Evolutionary conservation across 192 early-diverging fungal genomes (phyloP), one percentile per base, ranked within the genome.

Genomic region (Entophlyctis helioformis): DNA sequence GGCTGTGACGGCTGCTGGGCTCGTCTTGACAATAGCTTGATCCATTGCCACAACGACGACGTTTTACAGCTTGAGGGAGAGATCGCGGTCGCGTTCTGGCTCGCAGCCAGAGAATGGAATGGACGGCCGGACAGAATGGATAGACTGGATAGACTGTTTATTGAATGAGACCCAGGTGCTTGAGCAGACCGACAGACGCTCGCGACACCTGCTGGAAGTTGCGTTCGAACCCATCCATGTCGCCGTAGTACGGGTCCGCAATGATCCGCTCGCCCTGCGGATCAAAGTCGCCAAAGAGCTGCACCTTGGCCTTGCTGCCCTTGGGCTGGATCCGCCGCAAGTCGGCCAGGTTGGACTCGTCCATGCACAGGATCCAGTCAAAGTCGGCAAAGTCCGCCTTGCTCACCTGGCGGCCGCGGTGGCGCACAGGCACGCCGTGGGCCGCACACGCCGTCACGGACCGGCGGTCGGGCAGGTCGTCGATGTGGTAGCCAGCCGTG

Each of bases 301-400:
- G 61, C 1, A 89, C 66, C 46, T 61, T 66, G 51, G 67, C 67
- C 15, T 36, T 62, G 22, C 58, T 57, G 0, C 57, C 58, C 28
- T 42, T 36, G 0, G 76, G 71, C 53, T 62, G 48, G 23, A 64
- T 48, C 1, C 39, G 51, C 51, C 69, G 56, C 32, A 86, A 46
- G 52, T 87, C 72, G 3, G 48, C 31, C 25, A 89, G 54, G 59
- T 91, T 91, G 40, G 72, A 67, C 29, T 52, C 65, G 50, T 97
- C 93, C 90, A 94, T 94, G 60, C 86, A 89, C 19, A 98, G 70
- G 39, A 98, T 80, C 44, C 84, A 83, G 46, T 91, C 84, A 41
- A 86, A 98, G 2, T 62, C 33, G 1, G 42, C 27, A 60, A 84
- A 95, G 50, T 98, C 80, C 0, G 46, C 38, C 7, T 47, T 48